Conservation (phyloP, 495 filamentous ascomycete species). For the Penicillium coprophilum region DNA sequence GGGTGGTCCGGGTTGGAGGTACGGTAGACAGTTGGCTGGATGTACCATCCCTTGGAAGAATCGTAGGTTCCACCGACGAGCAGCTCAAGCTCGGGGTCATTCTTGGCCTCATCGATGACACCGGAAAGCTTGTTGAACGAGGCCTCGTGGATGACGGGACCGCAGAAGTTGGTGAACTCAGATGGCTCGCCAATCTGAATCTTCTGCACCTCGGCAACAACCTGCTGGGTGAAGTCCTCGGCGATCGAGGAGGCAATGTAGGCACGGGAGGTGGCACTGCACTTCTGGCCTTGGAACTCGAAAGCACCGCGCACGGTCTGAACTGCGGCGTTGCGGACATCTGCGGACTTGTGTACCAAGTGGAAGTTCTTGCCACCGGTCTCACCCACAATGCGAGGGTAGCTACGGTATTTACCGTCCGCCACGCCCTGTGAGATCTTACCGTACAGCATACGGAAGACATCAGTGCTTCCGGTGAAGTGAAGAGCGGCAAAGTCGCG, state of each 20-base stretch:
- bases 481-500: conserved; percentile 73
- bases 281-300: conserved; percentile 87
- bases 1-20: conserved; percentile 64
- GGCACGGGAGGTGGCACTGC: conserved; percentile 74
- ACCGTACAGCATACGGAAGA: conserved; percentile 80
- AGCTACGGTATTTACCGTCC: conserved; percentile 69
- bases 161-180: conserved; percentile 62
- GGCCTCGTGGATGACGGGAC: conserved; percentile 55
- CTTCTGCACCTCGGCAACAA: conserved; percentile 64
- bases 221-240: conserved; percentile 59
- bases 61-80: conserved; percentile 61
- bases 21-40: conserved; percentile 66
- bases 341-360: conserved; percentile 70
- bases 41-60: conserved; percentile 61
- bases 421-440: conserved; percentile 71
- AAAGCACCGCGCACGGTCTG: conserved; percentile 82
- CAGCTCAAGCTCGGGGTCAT: conserved; percentile 60
- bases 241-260: conserved; percentile 73
- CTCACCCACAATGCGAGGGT: conserved; percentile 82
- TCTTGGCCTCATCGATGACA: conserved; percentile 63
- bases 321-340: conserved; percentile 70
- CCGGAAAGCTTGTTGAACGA: conserved; percentile 53
- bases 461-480: conserved; percentile 78
- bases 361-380: conserved; percentile 92
- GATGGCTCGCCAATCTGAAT: conserved; percentile 69